phyloP scores from a whole-genome alignment of 2,329 filamentous ascomycete genomes.

The Exophiala spinifera region DNA sequence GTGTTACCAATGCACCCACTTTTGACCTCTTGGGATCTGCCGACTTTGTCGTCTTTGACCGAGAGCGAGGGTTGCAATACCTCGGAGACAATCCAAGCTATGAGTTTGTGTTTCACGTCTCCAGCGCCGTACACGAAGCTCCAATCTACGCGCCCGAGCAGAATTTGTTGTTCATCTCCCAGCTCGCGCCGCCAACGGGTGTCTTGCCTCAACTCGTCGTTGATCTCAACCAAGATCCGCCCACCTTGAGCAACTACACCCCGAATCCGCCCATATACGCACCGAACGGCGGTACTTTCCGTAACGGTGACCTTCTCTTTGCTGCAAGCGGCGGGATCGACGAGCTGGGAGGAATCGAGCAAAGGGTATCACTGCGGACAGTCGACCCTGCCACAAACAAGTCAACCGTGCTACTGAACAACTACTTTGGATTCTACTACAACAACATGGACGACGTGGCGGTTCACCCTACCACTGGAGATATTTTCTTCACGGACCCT shows the following conservation, averaged over 20 bases:
- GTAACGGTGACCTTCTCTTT: conserved; percentile 42
- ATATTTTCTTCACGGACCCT: conserved; percentile 52
- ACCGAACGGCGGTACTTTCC: conserved; percentile 42
- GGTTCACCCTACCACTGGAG: conserved; percentile 40
- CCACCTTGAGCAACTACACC: conserved; percentile 36
- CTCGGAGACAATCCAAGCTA: conserved; percentile 39
- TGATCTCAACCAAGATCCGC: conserved; percentile 44
- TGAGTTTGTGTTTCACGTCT: conserved; percentile 39
- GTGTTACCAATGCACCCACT: conserved; percentile 35
- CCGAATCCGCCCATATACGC: conserved; percentile 45
- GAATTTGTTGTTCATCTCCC: conserved; percentile 42
- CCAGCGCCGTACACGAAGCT: conserved; percentile 42
- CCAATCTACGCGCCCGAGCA: conserved; percentile 42
- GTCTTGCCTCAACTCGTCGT: conserved; percentile 40
- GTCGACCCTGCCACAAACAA: conserved; percentile 46
- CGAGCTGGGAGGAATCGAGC: conserved; percentile 37
- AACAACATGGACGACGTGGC: conserved; percentile 44
- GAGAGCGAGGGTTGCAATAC: conserved; percentile 36
- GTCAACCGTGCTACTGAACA: conserved; percentile 43
- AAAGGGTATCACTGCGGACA: conserved; percentile 42
- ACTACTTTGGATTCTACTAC: conserved; percentile 48
- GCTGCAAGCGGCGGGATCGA: conserved; percentile 39
- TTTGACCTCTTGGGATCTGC: conserved; percentile 35
- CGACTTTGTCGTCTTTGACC: conserved; percentile 40
- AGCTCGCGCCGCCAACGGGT: conserved; percentile 37